phyloP scores from a whole-genome alignment of 495 filamentous ascomycete genomes.

The Penicillium herquei region DNA sequence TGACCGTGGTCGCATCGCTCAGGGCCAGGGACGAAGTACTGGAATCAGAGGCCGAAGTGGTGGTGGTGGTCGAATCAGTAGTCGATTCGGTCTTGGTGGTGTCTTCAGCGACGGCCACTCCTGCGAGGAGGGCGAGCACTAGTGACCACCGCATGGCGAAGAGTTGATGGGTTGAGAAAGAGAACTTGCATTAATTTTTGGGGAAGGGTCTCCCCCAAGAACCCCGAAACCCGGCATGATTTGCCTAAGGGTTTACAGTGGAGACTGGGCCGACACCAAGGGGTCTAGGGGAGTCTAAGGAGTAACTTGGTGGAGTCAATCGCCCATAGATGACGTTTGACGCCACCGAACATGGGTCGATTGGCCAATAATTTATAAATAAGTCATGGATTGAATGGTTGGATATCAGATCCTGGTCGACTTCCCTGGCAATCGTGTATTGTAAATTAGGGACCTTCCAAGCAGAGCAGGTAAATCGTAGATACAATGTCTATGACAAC shows the following conservation, averaged over 20 bases:
- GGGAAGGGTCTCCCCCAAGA: background rate
- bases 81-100: slow-evolving; percentile 11
- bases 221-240: background rate
- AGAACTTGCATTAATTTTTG: background rate
- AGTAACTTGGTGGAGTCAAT: slow-evolving; percentile 1
- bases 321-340: slow-evolving; percentile 13
- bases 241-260: background rate
- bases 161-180: background rate
- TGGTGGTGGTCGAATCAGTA: slow-evolving; percentile 11
- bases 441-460: too few species aligned
- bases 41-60: slow-evolving; percentile 15
- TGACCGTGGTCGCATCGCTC: slow-evolving; percentile 16
- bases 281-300: slow-evolving; percentile 4
- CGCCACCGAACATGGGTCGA: slow-evolving; percentile 4
- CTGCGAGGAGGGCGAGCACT: slow-evolving; percentile 16
- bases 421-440: too few species aligned
- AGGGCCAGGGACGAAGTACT: slow-evolving; percentile 14
- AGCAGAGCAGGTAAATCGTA: too few species aligned
- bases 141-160: slow-evolving; percentile 21
- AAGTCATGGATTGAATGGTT: too few species aligned
- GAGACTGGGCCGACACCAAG: background rate
- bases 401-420: too few species aligned
- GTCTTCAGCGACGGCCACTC: slow-evolving; percentile 17
- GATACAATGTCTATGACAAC: too few species aligned
- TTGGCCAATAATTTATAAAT: slow-evolving; percentile 12